Evolutionary conservation across 2,329 filamentous ascomycete species (phyloP).

Genomic region (Fusarium nisikadoi): DNA sequence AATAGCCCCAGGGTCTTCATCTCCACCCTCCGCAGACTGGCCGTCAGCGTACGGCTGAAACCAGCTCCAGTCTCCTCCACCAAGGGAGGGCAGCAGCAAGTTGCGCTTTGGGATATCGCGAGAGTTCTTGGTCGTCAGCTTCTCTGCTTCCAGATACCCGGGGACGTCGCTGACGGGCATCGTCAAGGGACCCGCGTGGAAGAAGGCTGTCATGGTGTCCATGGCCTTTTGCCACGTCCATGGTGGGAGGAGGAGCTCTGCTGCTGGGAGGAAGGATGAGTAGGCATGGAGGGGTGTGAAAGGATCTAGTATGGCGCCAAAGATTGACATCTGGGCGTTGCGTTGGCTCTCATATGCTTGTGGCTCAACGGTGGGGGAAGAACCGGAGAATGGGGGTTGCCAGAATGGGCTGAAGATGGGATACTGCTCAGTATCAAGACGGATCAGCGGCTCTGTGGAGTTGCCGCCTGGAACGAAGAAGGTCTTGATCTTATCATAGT

Average conservation of each 20-base stretch:
- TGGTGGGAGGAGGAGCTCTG: constrained; percentile 43
- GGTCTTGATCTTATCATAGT: constrained; percentile 43
- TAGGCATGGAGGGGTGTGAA: constrained; percentile 52
- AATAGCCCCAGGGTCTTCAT: background rate
- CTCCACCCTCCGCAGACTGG: background rate
- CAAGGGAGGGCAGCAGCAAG: constrained; percentile 35
- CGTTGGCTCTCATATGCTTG: constrained; percentile 5
- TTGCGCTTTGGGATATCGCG: background rate
- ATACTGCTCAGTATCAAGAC: constrained; percentile 30
- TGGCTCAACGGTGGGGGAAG: background rate
- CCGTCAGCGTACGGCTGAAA: constrained; percentile 46
- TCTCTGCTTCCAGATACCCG: background rate
- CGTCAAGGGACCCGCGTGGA: constrained; percentile 51
- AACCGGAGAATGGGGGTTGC: constrained; percentile 18
- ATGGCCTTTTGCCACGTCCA: constrained; percentile 54
- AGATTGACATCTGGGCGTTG: constrained; percentile 31
- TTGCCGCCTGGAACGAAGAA: constrained; percentile 34
- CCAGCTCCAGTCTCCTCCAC: constrained; percentile 47
- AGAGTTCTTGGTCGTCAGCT: background rate
- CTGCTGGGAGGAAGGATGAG: constrained; percentile 48
- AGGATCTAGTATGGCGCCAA: constrained; percentile 52
- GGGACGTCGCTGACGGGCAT: constrained; percentile 38
- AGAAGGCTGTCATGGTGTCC: constrained; percentile 54
- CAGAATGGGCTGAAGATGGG: constrained; percentile 44
- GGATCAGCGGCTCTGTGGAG: background rate